Conservation (phyloP, 2,329 filamentous ascomycete genomes). For the Karstenula rhodostoma region DNA sequence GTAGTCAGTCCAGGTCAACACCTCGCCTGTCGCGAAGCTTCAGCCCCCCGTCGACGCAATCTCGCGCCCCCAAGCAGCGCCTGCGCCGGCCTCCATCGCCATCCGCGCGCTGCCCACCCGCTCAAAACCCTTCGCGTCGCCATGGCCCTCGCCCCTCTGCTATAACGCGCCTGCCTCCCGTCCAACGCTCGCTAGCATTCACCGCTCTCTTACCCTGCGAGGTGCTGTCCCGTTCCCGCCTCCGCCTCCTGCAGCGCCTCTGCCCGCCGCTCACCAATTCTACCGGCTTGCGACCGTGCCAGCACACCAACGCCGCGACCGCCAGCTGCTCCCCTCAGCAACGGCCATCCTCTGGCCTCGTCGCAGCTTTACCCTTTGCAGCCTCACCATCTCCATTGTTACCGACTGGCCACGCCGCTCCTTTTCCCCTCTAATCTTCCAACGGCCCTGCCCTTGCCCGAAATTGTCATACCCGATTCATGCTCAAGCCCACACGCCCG, state of each 20-base stretch:
- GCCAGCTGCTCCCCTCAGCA: constrained; percentile 48
- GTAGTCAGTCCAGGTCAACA: constrained; percentile 10
- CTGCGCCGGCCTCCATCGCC: neutral
- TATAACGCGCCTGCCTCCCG: constrained; percentile 2
- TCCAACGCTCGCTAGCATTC: constrained; percentile 13
- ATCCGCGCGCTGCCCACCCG: constrained; percentile 13
- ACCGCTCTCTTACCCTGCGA: constrained; percentile 14
- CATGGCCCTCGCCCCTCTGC: constrained; percentile 17
- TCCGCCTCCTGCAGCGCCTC: constrained; percentile 18
- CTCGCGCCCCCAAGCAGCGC: constrained; percentile 11
- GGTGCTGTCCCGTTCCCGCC: neutral
- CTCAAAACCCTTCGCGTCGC: constrained; percentile 20
- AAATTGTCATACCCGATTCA: constrained; percentile 46
- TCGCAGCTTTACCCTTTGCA: constrained; percentile 40
- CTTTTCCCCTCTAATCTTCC: constrained; percentile 49
- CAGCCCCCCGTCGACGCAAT: constrained; percentile 13
- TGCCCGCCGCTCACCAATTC: constrained; percentile 21
- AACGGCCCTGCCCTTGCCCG: constrained; percentile 43
- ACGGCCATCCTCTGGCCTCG: constrained; percentile 46
- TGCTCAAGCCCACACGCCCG: constrained; percentile 44
- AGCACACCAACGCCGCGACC: constrained; percentile 48
- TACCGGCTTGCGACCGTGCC: constrained; percentile 29
- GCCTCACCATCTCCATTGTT: constrained; percentile 45
- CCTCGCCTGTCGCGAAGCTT: constrained; percentile 7
- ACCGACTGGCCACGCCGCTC: constrained; percentile 38